These are phyloP conservation scores for Westerdykella aurantiaca DNA, from an alignment of 2,329 filamentous ascomycete species.

Conservation along the genomic window DNA sequence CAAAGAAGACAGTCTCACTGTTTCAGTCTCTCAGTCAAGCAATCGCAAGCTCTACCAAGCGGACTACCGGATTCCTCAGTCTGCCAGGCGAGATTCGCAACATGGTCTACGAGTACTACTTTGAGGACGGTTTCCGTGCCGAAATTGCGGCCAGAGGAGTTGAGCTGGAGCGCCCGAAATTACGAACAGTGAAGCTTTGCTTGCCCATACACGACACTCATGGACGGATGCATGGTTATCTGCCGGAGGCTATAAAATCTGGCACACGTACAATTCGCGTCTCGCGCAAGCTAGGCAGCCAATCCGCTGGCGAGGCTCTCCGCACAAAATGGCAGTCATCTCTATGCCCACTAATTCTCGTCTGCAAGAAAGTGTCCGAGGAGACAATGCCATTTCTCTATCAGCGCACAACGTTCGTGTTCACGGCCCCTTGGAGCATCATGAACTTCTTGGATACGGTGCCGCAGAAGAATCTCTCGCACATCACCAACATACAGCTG, in stretches of 20 bases:
- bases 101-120: conserved; percentile 42
- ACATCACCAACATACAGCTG: conserved; percentile 25
- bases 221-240: too few species aligned
- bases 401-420: conserved; percentile 23
- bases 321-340: conserved; percentile 26
- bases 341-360: conserved; percentile 22
- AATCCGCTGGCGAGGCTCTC: conserved; percentile 9
- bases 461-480: conserved; percentile 11
- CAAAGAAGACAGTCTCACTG: too few species aligned
- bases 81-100: conserved; percentile 49
- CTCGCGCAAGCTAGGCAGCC: conserved; percentile 13
- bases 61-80: conserved; percentile 23
- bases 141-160: conserved; percentile 18
- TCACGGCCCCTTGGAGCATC: conserved; percentile 22
- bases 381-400: conserved; percentile 29
- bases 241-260: too few species aligned
- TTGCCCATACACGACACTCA: neutral
- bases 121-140: conserved; percentile 20
- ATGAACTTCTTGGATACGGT: conserved; percentile 20
- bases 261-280: conserved; percentile 10
- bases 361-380: conserved; percentile 23
- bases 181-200: conserved; percentile 13
- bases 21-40: too few species aligned
- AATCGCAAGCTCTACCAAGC: conserved; percentile 5
- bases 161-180: conserved; percentile 5